A percentile compares a stretch with the other conserved stretches of the same genome.
Evolutionary conservation across 148 eudicot genomes (phyloP).

Genomic region (Fagopyrum tataricum): DNA sequence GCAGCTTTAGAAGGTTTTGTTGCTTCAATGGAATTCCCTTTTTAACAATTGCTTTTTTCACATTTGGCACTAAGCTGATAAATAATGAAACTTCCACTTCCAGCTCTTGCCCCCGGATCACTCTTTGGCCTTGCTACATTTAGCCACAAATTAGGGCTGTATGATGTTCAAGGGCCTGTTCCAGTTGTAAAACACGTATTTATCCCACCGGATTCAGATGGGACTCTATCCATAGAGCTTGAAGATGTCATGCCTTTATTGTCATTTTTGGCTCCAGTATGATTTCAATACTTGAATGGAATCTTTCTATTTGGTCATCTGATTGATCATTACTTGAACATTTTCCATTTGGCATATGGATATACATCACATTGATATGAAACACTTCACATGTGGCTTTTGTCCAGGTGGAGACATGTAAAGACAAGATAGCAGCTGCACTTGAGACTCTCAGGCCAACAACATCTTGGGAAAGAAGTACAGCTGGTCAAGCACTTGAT

Average conservation of each 20-base stretch:
- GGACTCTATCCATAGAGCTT: slow-evolving; percentile 61
- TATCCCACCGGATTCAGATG: slow-evolving; percentile 60
- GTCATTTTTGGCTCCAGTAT: slow-evolving; percentile 95
- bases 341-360: neutral
- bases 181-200: slow-evolving; percentile 88
- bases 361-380: neutral
- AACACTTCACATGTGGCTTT: neutral
- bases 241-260: slow-evolving; percentile 91
- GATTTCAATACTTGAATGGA: slow-evolving; percentile 11
- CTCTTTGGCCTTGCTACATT: slow-evolving; percentile 93
- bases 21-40: neutral
- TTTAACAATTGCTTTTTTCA: neutral
- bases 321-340: neutral
- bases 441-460: slow-evolving; percentile 93
- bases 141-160: slow-evolving; percentile 88
- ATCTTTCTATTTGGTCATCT: slow-evolving; percentile 2
- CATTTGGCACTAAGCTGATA: neutral
- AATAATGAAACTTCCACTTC: neutral
- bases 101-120: slow-evolving; percentile 88
- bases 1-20: slow-evolving; percentile 86
- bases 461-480: slow-evolving; percentile 86
- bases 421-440: slow-evolving; percentile 87
- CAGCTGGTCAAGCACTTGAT: slow-evolving; percentile 80
- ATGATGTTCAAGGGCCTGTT: slow-evolving; percentile 96
- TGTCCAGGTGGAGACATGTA: slow-evolving; percentile 88